phyloP scores from a whole-genome alignment of 495 filamentous ascomycete species.

The Podospora conica region DNA sequence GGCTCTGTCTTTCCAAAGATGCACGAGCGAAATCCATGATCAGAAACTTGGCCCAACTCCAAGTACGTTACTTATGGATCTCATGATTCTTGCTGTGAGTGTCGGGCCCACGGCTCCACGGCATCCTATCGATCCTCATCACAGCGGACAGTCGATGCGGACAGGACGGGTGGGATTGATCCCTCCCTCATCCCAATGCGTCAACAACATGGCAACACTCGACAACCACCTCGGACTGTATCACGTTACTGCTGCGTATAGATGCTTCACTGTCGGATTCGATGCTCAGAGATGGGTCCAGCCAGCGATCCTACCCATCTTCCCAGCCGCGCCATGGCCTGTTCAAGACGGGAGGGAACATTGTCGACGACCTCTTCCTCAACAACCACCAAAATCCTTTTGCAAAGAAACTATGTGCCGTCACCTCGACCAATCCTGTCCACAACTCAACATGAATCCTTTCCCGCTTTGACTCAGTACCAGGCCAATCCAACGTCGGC shows the following conservation, averaged over 20 bases:
- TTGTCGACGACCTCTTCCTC: not conserved
- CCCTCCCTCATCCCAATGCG: not conserved
- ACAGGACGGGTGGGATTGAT: not conserved
- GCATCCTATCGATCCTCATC: too few species aligned
- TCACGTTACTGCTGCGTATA: not conserved
- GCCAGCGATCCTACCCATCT: not conserved
- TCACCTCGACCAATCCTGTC: not conserved
- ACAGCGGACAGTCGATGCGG: not conserved
- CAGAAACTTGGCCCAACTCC: not conserved
- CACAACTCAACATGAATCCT: not conserved
- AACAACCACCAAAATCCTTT: not conserved
- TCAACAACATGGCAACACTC: not conserved
- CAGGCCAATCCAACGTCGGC: not conserved
- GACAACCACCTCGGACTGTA: not conserved
- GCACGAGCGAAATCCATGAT: not conserved
- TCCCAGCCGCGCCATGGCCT: not conserved
- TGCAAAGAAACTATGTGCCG: not conserved
- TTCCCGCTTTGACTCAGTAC: not conserved
- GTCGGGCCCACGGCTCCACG: not conserved
- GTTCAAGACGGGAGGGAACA: not conserved
- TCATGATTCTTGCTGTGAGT: not conserved
- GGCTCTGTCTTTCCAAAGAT: not conserved
- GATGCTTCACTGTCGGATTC: not conserved
- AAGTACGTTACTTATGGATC: too few species aligned
- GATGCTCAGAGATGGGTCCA: not conserved